These are phyloP conservation scores for Helichrysum umbraculigerum DNA, from an alignment of 129 eudicot species.

Conservation along the genomic window DNA sequence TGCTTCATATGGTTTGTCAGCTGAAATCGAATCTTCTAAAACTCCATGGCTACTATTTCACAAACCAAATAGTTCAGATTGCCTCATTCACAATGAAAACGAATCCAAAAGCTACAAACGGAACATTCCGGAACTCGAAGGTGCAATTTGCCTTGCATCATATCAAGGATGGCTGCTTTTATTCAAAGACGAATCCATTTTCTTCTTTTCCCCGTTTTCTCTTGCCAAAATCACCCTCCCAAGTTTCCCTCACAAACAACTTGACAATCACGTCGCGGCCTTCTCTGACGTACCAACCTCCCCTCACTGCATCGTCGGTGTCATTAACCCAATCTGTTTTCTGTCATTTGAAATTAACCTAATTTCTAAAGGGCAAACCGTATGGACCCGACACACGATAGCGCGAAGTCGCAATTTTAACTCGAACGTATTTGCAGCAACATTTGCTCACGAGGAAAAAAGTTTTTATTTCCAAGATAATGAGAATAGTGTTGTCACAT, in stretches of 20 bases:
- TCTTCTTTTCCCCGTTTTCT: constrained; percentile 46
- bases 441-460: neutral
- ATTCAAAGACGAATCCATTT: constrained; percentile 3
- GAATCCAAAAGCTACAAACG: constrained; percentile 27
- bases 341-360: constrained; percentile 8
- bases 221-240: constrained; percentile 38
- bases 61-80: constrained; percentile 20
- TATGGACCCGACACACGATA: constrained; percentile 26
- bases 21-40: constrained; percentile 13
- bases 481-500: neutral
- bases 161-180: constrained; percentile 47
- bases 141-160: constrained; percentile 40
- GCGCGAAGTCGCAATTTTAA: too few species aligned
- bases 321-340: constrained; percentile 6
- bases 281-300: constrained; percentile 44
- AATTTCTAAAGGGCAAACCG: constrained; percentile 18
- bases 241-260: constrained; percentile 21
- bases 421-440: constrained; percentile 1
- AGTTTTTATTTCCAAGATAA: constrained; percentile 29
- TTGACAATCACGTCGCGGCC: constrained; percentile 27
- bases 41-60: constrained; percentile 32
- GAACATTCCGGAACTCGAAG: constrained; percentile 29
- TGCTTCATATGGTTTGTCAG: constrained; percentile 31
- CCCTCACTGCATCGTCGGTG: constrained; percentile 21
- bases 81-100: constrained; percentile 1